These are phyloP conservation scores for Cystoderma amianthinum DNA, from an alignment of 768 basidiomycete species.

Conservation along the genomic window DNA sequence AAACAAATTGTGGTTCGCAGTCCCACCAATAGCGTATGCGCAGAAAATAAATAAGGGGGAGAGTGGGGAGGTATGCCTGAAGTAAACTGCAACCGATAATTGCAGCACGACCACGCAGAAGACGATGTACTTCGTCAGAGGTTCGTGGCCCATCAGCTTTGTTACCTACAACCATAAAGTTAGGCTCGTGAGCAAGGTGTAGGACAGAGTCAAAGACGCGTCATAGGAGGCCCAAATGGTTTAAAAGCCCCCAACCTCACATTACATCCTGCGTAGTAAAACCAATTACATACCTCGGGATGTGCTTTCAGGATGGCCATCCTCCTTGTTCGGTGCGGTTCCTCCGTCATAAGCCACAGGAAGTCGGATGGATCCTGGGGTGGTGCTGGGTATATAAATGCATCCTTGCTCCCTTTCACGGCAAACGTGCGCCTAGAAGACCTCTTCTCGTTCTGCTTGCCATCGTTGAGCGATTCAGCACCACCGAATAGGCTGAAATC, in stretches of 20 bases:
- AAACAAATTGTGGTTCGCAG: slow-evolving; percentile 96
- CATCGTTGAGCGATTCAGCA: slow-evolving; percentile 67
- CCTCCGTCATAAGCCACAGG: slow-evolving; percentile 96
- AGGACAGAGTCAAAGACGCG: no score
- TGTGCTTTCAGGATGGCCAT: slow-evolving; percentile 91
- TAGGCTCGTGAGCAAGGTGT: no score
- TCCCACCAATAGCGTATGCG: slow-evolving; percentile 88
- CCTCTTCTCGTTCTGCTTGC: slow-evolving; percentile 25
- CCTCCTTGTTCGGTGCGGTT: slow-evolving; percentile 87
- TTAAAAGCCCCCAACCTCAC: background rate
- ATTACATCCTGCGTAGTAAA: background rate
- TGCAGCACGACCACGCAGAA: slow-evolving; percentile 76
- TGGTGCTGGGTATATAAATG: slow-evolving; percentile 35
- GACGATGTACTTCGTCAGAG: slow-evolving; percentile 88
- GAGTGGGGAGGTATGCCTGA: slow-evolving; percentile 63
- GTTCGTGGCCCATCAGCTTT: slow-evolving; percentile 94
- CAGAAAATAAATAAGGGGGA: slow-evolving; percentile 67
- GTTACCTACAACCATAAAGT: slow-evolving; percentile 72
- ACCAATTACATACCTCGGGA: slow-evolving; percentile 58
- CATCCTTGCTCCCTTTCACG: slow-evolving; percentile 33
- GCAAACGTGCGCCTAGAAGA: slow-evolving; percentile 46
- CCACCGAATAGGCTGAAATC: slow-evolving; percentile 82
- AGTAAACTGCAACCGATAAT: slow-evolving; percentile 49
- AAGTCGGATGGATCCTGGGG: slow-evolving; percentile 83
- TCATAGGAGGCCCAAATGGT: background rate